Percentiles rank a stretch among this genome's conserved stretches.
phyloP scores from a whole-genome alignment of 192 early-diverging fungal species.

The Mortierella claussenii region DNA sequence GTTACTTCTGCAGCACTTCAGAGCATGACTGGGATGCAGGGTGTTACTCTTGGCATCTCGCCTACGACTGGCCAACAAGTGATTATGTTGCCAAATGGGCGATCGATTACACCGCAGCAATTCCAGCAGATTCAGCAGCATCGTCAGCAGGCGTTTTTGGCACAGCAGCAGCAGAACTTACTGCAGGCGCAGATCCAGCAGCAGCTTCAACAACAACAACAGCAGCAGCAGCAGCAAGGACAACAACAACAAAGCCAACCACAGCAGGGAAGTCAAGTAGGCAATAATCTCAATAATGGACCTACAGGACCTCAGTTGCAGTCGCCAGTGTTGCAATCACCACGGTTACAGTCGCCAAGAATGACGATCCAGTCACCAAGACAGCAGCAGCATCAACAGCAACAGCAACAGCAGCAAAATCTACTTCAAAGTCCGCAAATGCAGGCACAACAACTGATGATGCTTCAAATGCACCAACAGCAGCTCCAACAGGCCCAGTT shows the following conservation, averaged over 20 bases:
- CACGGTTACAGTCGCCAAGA: constrained; percentile 32
- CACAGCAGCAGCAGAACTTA: constrained; percentile 15
- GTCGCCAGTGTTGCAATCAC: constrained; percentile 33
- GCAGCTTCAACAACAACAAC: constrained; percentile 3
- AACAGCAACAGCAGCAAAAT: constrained; percentile 32
- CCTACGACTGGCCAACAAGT: constrained; percentile 37
- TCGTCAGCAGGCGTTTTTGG: not conserved
- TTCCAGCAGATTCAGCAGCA: constrained; percentile 29
- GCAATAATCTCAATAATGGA: constrained; percentile 6
- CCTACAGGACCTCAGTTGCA: constrained; percentile 23
- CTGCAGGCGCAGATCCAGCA: constrained; percentile 1
- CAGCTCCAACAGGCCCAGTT: constrained; percentile 9
- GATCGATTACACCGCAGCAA: constrained; percentile 23
- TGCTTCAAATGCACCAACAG: constrained; percentile 25
- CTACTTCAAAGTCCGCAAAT: constrained; percentile 39
- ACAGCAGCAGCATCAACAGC: constrained; percentile 7
- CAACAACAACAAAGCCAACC: constrained; percentile 13
- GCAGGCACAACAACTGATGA: constrained; percentile 29
- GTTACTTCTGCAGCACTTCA: constrained; percentile 8
- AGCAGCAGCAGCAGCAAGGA: constrained; percentile 3
- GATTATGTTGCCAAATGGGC: constrained; percentile 22
- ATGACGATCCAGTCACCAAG: constrained; percentile 42
- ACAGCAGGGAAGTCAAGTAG: constrained; percentile 16
- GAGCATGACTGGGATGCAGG: constrained; percentile 8
- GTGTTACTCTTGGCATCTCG: constrained; percentile 17